These are phyloP conservation scores for Diplodia corticola DNA, from an alignment of 2,329 filamentous ascomycete genomes.

Conservation along the genomic window DNA sequence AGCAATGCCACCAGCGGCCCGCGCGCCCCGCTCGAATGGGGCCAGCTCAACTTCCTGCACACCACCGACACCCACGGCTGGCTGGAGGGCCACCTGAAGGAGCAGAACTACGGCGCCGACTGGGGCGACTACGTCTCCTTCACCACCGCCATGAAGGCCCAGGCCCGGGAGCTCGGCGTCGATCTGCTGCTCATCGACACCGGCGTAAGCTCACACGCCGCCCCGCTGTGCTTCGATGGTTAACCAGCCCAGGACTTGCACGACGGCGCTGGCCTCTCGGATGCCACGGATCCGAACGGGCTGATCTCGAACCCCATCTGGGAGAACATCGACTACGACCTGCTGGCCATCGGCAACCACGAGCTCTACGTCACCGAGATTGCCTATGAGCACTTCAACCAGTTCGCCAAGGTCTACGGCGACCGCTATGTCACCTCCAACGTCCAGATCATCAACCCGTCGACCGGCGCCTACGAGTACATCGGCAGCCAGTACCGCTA, in stretches of 20 bases:
- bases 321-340: constrained; percentile 54
- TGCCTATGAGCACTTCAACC: constrained; percentile 61
- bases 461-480: constrained; percentile 46
- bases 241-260: constrained; percentile 68
- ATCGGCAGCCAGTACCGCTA: constrained; percentile 52
- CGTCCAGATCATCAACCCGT: constrained; percentile 50
- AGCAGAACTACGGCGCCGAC: constrained; percentile 64
- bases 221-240: background rate
- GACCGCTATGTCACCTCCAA: constrained; percentile 57
- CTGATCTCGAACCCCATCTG: constrained; percentile 55
- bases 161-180: constrained; percentile 57
- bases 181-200: constrained; percentile 64
- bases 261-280: constrained; percentile 63
- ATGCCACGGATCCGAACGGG: constrained; percentile 61
- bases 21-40: constrained; percentile 56
- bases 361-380: constrained; percentile 65
- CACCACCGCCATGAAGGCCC: constrained; percentile 59
- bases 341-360: constrained; percentile 62
- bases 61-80: constrained; percentile 64
- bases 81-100: constrained; percentile 62
- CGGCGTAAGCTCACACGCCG: constrained; percentile 38
- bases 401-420: constrained; percentile 60
- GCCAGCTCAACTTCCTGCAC: constrained; percentile 66
- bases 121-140: constrained; percentile 68
- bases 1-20: constrained; percentile 41